Evolutionary conservation across 2,329 filamentous ascomycete genomes (phyloP).

Genomic region (Aspergillus brasiliensis): DNA sequence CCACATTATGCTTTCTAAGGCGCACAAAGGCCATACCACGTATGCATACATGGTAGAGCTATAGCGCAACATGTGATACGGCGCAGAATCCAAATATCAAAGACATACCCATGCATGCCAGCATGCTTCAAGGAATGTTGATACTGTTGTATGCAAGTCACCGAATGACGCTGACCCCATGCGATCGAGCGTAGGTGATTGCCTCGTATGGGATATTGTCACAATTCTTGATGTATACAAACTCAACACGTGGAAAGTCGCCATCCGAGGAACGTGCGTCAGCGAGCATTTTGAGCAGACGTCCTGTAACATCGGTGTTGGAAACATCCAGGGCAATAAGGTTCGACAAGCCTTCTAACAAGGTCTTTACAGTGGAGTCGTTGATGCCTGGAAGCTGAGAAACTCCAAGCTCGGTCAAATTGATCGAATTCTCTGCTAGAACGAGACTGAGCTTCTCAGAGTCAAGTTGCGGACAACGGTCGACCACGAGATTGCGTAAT

Average conservation of each 20-base stretch:
- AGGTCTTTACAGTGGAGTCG: conserved; percentile 24
- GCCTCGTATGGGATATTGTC: neutral
- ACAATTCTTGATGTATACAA: neutral
- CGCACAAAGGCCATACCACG: too few species aligned
- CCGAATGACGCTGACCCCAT: neutral
- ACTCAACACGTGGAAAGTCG: conserved; percentile 24
- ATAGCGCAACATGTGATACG: too few species aligned
- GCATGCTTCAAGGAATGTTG: neutral
- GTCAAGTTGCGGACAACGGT: conserved; percentile 28
- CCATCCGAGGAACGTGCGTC: conserved; percentile 21
- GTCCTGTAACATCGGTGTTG: conserved; percentile 37
- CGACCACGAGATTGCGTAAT: conserved; percentile 29
- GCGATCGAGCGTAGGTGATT: neutral
- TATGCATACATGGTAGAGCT: too few species aligned
- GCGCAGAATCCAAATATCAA: neutral
- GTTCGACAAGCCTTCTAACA: conserved; percentile 28
- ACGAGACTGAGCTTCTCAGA: conserved; percentile 18
- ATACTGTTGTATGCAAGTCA: neutral
- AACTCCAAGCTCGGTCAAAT: conserved; percentile 35
- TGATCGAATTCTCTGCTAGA: conserved; percentile 17
- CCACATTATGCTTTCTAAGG: too few species aligned
- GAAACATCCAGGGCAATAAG: conserved; percentile 39
- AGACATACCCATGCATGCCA: neutral
- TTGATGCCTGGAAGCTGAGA: conserved; percentile 27
- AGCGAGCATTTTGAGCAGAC: conserved; percentile 36